Conservation (phyloP, 805 yeast species). For the Zygosaccharomyces siamensis region DNA sequence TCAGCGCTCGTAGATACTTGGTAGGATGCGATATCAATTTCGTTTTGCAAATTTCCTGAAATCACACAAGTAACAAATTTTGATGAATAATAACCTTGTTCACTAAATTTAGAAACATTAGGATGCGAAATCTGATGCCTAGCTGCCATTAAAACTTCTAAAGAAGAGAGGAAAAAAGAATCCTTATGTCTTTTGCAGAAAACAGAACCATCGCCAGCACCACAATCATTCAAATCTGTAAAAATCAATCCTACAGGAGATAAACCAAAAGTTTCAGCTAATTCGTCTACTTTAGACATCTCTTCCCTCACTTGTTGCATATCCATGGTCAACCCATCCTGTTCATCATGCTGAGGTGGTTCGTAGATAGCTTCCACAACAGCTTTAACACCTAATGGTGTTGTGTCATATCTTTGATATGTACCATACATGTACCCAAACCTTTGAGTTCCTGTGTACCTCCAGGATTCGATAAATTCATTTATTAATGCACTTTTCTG, state of each 20-base stretch:
- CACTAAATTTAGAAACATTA: conserved; percentile 58
- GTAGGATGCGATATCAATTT: conserved; percentile 84
- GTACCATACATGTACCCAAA: conserved; percentile 80
- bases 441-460: conserved; percentile 81
- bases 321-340: conserved; percentile 75
- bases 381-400: conserved; percentile 88
- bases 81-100: conserved; percentile 66
- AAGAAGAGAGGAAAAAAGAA: conserved; percentile 82
- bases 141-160: conserved; percentile 82
- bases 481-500: conserved; percentile 69
- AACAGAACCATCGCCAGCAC: conserved; percentile 81
- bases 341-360: conserved; percentile 81
- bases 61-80: conserved; percentile 91
- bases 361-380: conserved; percentile 92
- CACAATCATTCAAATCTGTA: conserved; percentile 86
- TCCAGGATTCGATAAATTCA: conserved; percentile 86
- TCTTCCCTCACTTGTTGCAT: conserved; percentile 35
- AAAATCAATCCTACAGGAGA: conserved; percentile 76
- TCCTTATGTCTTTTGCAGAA: conserved; percentile 89
- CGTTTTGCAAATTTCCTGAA: conserved; percentile 82
- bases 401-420: conserved; percentile 66
- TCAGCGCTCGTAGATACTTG: conserved; percentile 88
- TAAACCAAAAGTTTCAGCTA: conserved; percentile 59
- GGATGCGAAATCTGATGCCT: conserved; percentile 64
- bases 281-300: conserved; percentile 47